Conservation (phyloP, 495 filamentous ascomycete species). For the Parachaetomium inaequale region DNA sequence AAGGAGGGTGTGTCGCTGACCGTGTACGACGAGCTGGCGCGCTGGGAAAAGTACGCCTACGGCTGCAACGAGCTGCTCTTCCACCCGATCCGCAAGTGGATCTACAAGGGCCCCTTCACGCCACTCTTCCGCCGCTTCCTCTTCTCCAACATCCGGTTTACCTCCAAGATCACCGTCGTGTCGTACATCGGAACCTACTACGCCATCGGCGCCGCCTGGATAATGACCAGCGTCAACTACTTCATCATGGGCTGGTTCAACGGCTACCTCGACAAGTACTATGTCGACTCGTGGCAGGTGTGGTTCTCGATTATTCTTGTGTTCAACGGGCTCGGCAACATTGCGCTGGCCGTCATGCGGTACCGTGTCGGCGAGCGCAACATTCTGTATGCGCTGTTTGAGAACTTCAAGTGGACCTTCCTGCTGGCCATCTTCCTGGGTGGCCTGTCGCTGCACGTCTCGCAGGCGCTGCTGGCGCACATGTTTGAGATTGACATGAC, state of each 20-base stretch:
- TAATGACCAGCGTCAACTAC: constrained; percentile 74
- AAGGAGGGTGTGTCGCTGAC: constrained; percentile 83
- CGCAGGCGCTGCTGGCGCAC: constrained; percentile 63
- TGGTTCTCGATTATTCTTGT: constrained; percentile 71
- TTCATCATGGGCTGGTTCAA: constrained; percentile 75
- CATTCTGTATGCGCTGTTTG: constrained; percentile 53
- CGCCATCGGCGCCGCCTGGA: constrained; percentile 74
- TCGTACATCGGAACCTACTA: constrained; percentile 89
- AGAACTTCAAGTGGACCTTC: constrained; percentile 72
- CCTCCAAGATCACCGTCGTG: constrained; percentile 75
- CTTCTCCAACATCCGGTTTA: constrained; percentile 67
- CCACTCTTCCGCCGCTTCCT: constrained; percentile 69
- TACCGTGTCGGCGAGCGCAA: constrained; percentile 61
- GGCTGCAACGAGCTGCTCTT: constrained; percentile 84
- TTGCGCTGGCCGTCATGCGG: constrained; percentile 62
- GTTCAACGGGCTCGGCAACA: constrained; percentile 65
- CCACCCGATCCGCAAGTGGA: constrained; percentile 64
- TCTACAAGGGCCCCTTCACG: constrained; percentile 66
- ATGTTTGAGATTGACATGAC: constrained; percentile 72
- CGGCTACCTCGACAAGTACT: constrained; percentile 70
- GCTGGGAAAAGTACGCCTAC: constrained; percentile 86
- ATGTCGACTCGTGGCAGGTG: constrained; percentile 71
- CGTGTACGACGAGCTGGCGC: constrained; percentile 77
- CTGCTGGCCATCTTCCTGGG: constrained; percentile 67
- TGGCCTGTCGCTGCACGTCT: constrained; percentile 65